Base-by-base conservation (phyloP, 768 basidiomycete species). In the Krasilnikovozyma curviuscula region DNA sequence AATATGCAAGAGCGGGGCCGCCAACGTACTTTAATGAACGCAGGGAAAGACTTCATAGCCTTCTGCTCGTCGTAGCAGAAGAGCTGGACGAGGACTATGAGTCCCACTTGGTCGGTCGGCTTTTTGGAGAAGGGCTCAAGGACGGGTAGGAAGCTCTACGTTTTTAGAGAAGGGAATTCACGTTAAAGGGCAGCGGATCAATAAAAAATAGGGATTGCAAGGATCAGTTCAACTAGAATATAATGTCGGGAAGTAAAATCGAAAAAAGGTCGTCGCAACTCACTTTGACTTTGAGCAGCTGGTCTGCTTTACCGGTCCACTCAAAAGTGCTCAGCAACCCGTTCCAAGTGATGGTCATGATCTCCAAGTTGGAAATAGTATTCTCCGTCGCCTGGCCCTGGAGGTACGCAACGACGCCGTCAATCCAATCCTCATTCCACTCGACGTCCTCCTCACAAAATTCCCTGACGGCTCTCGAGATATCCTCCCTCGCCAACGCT, bases 61-160 rank as follows among this genome's bases (percentile, higher is more conserved):
- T 83, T 81, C 23, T 86, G 89, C 61, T 95, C 85, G 67, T 91
- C 85, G 65, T 97, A 93, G 65, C 84, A 89, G 68, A 91, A 83
- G 55, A 84, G 73, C 69, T 98, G 91, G 6, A 91, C 84, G 44
- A 50, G 54, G 27, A 34, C 57, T 40, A 98, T 86, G 46, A 98
- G 74, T 28, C 82, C 77, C 31, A 98, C 83, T 67, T 98, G 77
- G 19, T 83, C 82, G 66, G 89, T 89, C 18, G 85, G 75, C 45
- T 78, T 76, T 51, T 76, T 73, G 61, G 80, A 84, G 71, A 98
- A 98, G 28, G 83, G 77, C 66, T 88, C 84, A 44, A 98, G 70
- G 49, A 95, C 75, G 13, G 81, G 74, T 9, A 81, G 72, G 61
- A 77, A 80, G 73, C 77, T 79, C 85, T 93, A 44, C n/a, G n/a